Base-by-base conservation (phyloP, 768 basidiomycete species). In the Agrocybe pediades region DNA sequence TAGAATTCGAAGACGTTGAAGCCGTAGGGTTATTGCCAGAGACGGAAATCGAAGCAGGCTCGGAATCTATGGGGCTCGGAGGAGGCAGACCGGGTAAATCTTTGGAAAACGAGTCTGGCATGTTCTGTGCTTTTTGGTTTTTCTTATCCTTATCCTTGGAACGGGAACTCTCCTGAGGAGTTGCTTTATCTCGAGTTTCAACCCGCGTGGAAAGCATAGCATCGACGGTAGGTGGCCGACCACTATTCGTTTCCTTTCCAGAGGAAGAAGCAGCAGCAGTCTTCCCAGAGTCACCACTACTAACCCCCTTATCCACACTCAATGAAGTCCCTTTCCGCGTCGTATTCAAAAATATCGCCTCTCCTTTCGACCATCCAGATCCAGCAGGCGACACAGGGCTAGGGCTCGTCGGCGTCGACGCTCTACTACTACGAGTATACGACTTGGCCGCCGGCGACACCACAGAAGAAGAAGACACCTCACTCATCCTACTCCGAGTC, bases 321-420 rank as follows among this genome's bases (percentile, higher is more conserved):
- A 30, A 7, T 3, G 33, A 5, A 4, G 33, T 13, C n/a, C 13
- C 11, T n/a, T 36, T 36, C 5, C 33, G 33, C 11, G 33, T n/a
- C n/a, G 52, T 40, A 17, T 58, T 55, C 29, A 41, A 42, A 42
- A 62, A 58, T 9, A 56, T 36, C 0, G 57, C 57, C 36, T 62
- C 60, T n/a, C 53, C 36, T 21, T 45, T 54, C 43, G 57, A 56
- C 57, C 60, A 58, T 9, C 55, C 55, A 8, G 60, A 57, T 20
- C 54, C 58, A 11, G 53, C 40, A 19, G 53, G 41, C 5, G 59
- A 60, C 2, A 51, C 45, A 41, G 62, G 62, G 23, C 49, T 51
- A 4, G 51, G 24, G 11, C 42, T 30, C 29, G 62, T 56, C 8
- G 55, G 51, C 3, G 58, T 36, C 52, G 41, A n/a, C 46, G 46